Base-by-base conservation (phyloP, 768 basidiomycete species). In the Coprinopsis marcescibilis region DNA sequence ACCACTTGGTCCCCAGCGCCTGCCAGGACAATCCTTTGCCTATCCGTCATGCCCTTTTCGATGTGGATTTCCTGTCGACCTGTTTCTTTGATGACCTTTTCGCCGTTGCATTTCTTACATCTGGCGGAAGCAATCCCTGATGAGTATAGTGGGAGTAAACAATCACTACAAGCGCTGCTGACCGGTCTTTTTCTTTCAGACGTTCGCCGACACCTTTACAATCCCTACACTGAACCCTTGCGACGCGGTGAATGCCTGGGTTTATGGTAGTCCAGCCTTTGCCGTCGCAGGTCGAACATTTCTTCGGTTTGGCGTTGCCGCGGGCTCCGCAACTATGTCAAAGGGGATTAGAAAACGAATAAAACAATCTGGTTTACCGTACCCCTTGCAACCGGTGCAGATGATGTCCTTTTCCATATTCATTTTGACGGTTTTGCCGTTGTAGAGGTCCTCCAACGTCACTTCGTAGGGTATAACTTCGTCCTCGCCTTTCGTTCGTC, bases 81-180 rank as follows among this genome's bases (percentile, higher is more conserved):
- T 71, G 92, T 96, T 60, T 95, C 91, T 52, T 85, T 82, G 35
- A 86, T 76, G 0, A 81, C 85, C 62, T 83, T 85, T 43, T 78
- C 76, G 3, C 93, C 95, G 57, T 93, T 92, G 67, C 95, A 98
- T 60, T 90, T 95, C 66, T 94, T 97, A 67, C 94, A 97, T 54
- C 93, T 95, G 57, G 15, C 15, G 17, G 45, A 38, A 41, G 15
- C 24, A 26, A 41, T 26, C 20, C 43, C 32, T 54, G 20, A 56
- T 24, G 29, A 12, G 26, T 17, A 37, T 51, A 17, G 13, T 19
- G 10, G 32, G 43, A 8, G 34, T 15, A 53, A 51, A 43, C 36
- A 19, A 12, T 14, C 20, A 37, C 46, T 14, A 39, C 13, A n/a
- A n/a, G n/a, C n/a, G n/a, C n/a, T 35, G 57, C 75, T 15, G 53